phyloP scores from a whole-genome alignment of 352 stramenopile genomes.

The Paralagenidium karlingii region DNA sequence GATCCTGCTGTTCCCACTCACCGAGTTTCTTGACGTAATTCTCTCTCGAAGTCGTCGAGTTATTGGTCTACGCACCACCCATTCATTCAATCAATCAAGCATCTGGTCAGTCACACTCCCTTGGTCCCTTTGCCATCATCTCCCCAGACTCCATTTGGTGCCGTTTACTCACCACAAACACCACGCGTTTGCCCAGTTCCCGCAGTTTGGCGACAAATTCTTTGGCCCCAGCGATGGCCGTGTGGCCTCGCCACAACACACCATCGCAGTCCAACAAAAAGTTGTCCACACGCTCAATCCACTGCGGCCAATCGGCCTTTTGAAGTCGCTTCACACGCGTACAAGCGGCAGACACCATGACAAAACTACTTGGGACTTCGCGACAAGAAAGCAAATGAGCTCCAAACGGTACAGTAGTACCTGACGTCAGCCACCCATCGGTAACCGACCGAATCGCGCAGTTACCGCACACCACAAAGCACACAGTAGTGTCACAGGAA shows the following conservation, averaged over 20 bases:
- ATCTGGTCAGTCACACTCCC: neutral
- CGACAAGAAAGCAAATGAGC: too few species aligned
- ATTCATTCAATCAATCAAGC: neutral
- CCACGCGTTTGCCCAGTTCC: conserved; percentile 63
- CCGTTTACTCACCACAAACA: conserved; percentile 51
- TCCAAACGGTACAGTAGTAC: too few species aligned
- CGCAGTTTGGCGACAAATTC: conserved; percentile 50
- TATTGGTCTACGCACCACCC: conserved; percentile 49
- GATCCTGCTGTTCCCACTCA: conserved; percentile 12
- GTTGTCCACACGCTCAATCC: conserved; percentile 45
- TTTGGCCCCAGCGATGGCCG: conserved; percentile 46
- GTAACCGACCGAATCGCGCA: too few species aligned
- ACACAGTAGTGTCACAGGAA: too few species aligned
- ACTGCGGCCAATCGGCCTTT: conserved; percentile 29
- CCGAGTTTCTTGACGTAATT: conserved; percentile 80
- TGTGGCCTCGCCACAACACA: conserved; percentile 54
- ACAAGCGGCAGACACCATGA: too few species aligned
- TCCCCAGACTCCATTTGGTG: too few species aligned
- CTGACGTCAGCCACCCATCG: too few species aligned
- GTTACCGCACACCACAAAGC: too few species aligned
- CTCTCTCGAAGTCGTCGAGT: conserved; percentile 71
- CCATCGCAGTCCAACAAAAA: conserved; percentile 81
- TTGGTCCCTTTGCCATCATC: too few species aligned
- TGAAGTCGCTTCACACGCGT: conserved; percentile 28
- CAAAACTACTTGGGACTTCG: too few species aligned